Evolutionary conservation across 2,329 filamentous ascomycete species (phyloP), one percentile per base, ranked within the genome.

Genomic region (Didymellaceae sp.): DNA sequence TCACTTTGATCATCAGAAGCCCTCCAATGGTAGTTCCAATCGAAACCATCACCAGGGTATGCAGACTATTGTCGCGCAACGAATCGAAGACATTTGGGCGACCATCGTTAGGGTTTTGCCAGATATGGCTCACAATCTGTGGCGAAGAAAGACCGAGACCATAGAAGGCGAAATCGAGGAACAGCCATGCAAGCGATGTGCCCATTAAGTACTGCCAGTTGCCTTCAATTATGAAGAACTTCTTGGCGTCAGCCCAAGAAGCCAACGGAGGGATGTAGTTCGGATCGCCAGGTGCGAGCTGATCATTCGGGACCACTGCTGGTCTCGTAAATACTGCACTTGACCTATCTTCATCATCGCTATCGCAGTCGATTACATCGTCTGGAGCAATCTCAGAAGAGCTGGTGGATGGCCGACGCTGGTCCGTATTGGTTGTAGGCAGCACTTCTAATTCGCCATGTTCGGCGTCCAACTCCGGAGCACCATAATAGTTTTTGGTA

Each of bases 251-350:
- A 6, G 42, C 26, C 58, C 61, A 62, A 1, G 68, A 71, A 13
- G 67, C 67, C 6, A 70, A 61, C 10, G 68, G 67, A 50, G 65
- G 72, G 60, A 78, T 78, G 43, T 80, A 77, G 58, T 78, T 81
- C 52, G 81, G 82, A 26, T 70, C 67, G 5, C 61, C 62, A 4
- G 65, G 63, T 16, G 59, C 53, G 30, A 65, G 41, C 13, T 62
- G 48, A 8, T 48, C 22, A 5, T 45, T 24, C 7, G 43, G 35
- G 11, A 31, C 6, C 2, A 40, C 25, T 13, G 45, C 35, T 14
- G 45, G 31, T 16, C 43, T 54, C 26, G 48, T 43, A 7, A 52
- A 49, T 2, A 41, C 44, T 8, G 57, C 54, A 39, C 54, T 57
- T 3, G 45, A 38, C n/a, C 50, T 42, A 9, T 53, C 26, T 22